phyloP scores from a whole-genome alignment of 805 yeast genomes.

The Metschnikowia rubicola region DNA sequence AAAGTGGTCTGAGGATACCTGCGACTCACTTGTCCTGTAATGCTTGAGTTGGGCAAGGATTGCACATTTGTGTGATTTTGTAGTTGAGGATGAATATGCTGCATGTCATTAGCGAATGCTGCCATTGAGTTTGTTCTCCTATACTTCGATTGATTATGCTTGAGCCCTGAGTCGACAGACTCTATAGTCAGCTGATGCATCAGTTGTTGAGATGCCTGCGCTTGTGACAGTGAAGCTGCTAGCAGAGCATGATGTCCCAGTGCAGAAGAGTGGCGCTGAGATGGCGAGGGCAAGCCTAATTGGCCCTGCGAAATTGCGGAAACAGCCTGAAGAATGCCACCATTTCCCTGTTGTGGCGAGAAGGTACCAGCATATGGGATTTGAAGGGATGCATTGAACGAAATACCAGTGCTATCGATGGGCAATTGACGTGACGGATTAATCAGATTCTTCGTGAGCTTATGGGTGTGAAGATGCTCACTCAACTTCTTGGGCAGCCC shows the following conservation, averaged over 20 bases:
- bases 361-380: constrained; percentile 11
- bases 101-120: not conserved
- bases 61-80: not conserved
- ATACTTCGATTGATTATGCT: constrained; percentile 2
- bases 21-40: constrained; percentile 5
- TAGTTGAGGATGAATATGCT: constrained; percentile 3
- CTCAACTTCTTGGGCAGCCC: constrained; percentile 58
- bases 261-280: constrained; percentile 5
- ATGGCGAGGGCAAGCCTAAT: not conserved
- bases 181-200: constrained; percentile 4
- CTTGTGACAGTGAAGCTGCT: constrained; percentile 3
- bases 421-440: constrained; percentile 40
- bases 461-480: constrained; percentile 56
- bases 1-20: constrained; percentile 7
- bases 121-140: constrained; percentile 1
- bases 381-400: constrained; percentile 28
- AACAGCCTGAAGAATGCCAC: not conserved
- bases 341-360: constrained; percentile 2
- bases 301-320: not conserved
- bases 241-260: constrained; percentile 2
- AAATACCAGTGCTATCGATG: constrained; percentile 36
- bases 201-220: constrained; percentile 1
- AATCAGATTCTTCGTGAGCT: constrained; percentile 37
- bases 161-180: constrained; percentile 2
- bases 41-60: not conserved